Percentiles rank a stretch among this genome's conserved stretches.
These are phyloP conservation scores for Secale cereale DNA, from an alignment of 176 grass and related monocot genomes.

Conservation along the genomic window DNA sequence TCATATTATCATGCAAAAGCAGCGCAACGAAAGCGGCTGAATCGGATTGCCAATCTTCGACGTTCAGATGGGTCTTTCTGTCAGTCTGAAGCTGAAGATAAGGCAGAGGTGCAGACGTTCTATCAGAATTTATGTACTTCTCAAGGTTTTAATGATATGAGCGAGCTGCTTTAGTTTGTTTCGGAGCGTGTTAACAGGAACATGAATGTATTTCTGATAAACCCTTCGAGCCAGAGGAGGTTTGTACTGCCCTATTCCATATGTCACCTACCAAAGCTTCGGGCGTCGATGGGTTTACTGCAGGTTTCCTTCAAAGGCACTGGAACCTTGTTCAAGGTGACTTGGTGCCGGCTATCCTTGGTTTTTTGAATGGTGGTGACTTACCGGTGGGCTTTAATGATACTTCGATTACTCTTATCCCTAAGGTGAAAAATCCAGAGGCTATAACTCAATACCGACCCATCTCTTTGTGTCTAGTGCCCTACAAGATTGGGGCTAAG, in stretches of 20 bases:
- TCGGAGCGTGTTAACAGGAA: neutral
- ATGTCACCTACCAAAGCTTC: neutral
- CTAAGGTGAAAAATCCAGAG: too few species aligned
- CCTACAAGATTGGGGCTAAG: too few species aligned
- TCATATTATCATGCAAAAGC: neutral
- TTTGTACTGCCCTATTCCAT: neutral
- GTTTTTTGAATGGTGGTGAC: too few species aligned
- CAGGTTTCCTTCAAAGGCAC: too few species aligned
- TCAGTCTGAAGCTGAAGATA: neutral
- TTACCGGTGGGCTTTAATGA: neutral
- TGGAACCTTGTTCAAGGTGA: too few species aligned
- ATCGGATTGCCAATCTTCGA: neutral
- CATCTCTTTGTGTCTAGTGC: too few species aligned
- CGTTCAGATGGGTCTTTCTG: neutral
- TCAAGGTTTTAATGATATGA: neutral
- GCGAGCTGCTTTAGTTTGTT: neutral
- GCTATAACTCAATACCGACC: too few species aligned
- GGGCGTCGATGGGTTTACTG: neutral
- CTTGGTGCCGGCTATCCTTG: too few species aligned
- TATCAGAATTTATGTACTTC: neutral
- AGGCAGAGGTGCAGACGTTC: neutral
- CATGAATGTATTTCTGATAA: neutral
- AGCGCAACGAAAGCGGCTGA: neutral
- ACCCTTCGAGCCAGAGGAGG: neutral
- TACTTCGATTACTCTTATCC: neutral